Conservation (phyloP, 495 filamentous ascomycete genomes). For the Neurospora sp. region DNA sequence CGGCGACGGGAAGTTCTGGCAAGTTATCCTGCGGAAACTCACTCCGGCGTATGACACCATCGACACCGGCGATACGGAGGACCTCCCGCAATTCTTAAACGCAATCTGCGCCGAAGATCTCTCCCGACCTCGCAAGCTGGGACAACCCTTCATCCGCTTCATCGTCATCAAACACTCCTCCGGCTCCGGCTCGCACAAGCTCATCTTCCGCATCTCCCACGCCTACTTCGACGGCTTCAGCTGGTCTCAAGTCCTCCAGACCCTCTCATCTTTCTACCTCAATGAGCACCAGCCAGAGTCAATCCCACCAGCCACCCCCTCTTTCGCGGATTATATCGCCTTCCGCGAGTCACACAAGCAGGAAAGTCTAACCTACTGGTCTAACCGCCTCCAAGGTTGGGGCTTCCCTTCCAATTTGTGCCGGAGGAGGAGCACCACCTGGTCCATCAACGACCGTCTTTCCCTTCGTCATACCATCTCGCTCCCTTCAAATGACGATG, state of each 20-base stretch:
- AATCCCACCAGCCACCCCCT: not conserved
- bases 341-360: not conserved
- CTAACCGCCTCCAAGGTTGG: not conserved
- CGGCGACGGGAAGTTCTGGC: constrained; percentile 39
- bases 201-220: constrained; percentile 55
- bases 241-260: constrained; percentile 45
- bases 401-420: not conserved
- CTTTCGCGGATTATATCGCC: not conserved
- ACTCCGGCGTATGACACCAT: constrained; percentile 40
- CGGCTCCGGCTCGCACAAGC: constrained; percentile 27
- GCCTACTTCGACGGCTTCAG: constrained; percentile 61
- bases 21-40: constrained; percentile 50
- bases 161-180: constrained; percentile 37
- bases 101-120: constrained; percentile 25
- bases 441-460: not conserved
- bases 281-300: constrained; percentile 1
- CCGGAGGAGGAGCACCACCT: not conserved
- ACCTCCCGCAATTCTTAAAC: constrained; percentile 4
- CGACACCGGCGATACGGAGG: constrained; percentile 39
- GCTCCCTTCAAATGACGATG: not conserved
- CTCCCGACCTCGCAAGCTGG: constrained; percentile 28
- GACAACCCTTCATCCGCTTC: constrained; percentile 45
- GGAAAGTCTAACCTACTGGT: not conserved
- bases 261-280: constrained; percentile 44
- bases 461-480: not conserved